phyloP scores from a whole-genome alignment of 257 asterid genomes.

The Capsicum rhomboideum region DNA sequence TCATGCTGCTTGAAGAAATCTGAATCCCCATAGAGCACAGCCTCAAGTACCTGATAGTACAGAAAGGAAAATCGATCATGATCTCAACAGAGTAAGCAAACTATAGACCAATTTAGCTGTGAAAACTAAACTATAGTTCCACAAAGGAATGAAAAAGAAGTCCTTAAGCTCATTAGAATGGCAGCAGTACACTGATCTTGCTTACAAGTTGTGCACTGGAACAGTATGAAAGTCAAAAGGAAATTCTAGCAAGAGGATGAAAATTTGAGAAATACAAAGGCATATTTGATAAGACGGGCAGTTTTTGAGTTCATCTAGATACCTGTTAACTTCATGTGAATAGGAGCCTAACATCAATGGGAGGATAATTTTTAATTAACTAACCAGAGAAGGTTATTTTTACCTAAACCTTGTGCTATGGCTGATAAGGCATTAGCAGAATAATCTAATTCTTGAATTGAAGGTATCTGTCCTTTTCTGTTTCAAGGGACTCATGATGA shows the following conservation, averaged over 20 bases:
- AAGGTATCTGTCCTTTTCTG: neutral
- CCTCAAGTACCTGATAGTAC: slow-evolving; percentile 66
- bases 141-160: neutral
- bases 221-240: neutral
- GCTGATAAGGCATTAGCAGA: neutral
- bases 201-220: neutral
- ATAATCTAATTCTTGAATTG: neutral
- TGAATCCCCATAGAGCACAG: slow-evolving; percentile 77
- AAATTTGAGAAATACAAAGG: neutral
- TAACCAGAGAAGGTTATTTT: neutral
- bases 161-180: neutral
- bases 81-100: neutral
- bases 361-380: neutral
- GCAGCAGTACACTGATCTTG: neutral
- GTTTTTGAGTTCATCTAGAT: neutral
- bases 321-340: neutral
- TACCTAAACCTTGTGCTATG: neutral
- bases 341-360: neutral
- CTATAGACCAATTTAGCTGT: neutral
- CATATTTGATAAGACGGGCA: neutral
- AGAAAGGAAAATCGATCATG: neutral
- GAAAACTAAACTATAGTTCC: neutral
- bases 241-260: neutral
- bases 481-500: neutral
- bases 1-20: slow-evolving; percentile 51